Evolutionary conservation across 331 rosid species (phyloP), one percentile per base, ranked within the genome.

Genomic region (Phaseolus coccineus): DNA sequence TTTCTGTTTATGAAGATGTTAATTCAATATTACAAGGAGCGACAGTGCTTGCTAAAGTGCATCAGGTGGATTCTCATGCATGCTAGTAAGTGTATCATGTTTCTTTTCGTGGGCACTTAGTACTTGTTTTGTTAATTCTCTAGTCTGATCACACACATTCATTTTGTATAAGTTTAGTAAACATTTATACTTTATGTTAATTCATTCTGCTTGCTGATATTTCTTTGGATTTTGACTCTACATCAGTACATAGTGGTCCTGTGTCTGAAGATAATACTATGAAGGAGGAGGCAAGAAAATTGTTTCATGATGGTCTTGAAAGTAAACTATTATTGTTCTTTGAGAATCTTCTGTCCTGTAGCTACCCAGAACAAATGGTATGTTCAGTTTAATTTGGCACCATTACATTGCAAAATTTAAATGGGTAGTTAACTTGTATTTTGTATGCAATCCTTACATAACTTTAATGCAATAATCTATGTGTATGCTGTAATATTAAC

Each of bases 11-110:
- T 85, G 86, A 76, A 94, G 98, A 78, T 86, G 74, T 69, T 87
- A 27, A 86, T 94, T 82, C 88, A 92, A 72, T 94, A 92, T 85
- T 90, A 92, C 83, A 87, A 80, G 84, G 98, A 94, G 86, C 87
- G 98, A 3, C 98, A 94, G 73, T 94, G 97, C 92, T 81, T 94
- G 87, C 91, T 94, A 83, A 94, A 94, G 73, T 94, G 98, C 85
- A 86, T 90, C 73, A 88, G 97, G 80, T 86, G 88, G 80, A 87
- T 94, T 80, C 88, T 94, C 80, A 76, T 90, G 88, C 92, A 89
- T 69, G 90, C 97, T 74, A 73, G 98, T 94, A 90, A 91, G 98
- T 88, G 40, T 57, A 66, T 76, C 55, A 16, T 64, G 69, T 51
- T 64, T n/a, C 46, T 66, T 81, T 55, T 67, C 47, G 33, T 72